Conservation (phyloP, 176 grass and related monocot genomes). For the Secale cereale region DNA sequence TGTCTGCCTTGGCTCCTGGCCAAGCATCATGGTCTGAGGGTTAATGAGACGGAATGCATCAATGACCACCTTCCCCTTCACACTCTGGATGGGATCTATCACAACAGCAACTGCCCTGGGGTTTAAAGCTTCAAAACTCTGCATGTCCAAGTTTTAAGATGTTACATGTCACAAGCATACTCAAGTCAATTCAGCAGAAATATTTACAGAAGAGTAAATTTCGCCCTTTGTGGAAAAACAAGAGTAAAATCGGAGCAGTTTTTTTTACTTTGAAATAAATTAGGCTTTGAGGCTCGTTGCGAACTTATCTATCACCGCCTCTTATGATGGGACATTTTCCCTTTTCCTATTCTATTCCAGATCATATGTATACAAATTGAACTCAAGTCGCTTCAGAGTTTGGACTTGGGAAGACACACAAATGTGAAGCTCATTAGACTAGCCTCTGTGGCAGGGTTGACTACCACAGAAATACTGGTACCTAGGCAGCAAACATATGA, state of each 20-base stretch:
- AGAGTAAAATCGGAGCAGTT: not conserved
- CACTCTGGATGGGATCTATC: conserved; percentile 97
- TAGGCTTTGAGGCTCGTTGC: not conserved
- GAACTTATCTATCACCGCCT: not conserved
- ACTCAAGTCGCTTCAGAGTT: not conserved
- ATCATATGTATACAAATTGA: not conserved
- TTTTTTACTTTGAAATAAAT: not conserved
- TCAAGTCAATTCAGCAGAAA: not conserved
- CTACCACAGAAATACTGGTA: not conserved
- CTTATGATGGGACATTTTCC: not conserved
- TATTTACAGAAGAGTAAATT: not conserved
- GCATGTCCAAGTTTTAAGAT: conserved; percentile 21
- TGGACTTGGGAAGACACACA: not conserved
- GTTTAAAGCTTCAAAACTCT: conserved; percentile 99
- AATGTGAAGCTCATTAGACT: not conserved
- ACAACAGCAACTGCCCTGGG: conserved; percentile 97
- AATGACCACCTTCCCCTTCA: conserved; percentile 97
- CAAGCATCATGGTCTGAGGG: conserved; percentile 99
- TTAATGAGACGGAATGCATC: conserved; percentile 98
- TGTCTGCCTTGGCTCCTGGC: conserved; percentile 90
- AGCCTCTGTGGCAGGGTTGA: not conserved
- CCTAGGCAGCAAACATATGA: not conserved
- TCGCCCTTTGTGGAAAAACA: not conserved
- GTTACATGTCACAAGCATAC: conserved; percentile 4
- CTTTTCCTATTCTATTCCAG: not conserved